Conservation (phyloP, 2,329 filamentous ascomycete genomes). For the Apiospora rasikravindrae region DNA sequence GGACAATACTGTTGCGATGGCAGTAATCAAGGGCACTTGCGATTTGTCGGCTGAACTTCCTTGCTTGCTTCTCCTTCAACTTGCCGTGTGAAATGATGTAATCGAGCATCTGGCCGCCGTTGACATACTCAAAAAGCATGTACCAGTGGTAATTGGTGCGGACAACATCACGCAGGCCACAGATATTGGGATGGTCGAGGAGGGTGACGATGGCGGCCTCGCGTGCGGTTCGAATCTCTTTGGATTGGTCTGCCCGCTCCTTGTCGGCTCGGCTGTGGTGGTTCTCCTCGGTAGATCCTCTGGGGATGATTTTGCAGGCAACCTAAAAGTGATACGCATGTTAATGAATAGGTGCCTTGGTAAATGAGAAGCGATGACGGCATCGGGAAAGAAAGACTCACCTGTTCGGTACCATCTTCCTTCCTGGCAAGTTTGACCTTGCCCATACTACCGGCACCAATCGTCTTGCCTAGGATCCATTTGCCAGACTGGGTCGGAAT, state of each 20-base stretch:
- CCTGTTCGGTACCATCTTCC: slow-evolving; percentile 88
- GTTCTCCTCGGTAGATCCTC: slow-evolving; percentile 86
- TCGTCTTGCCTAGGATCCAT: slow-evolving; percentile 95
- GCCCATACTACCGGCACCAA: slow-evolving; percentile 97
- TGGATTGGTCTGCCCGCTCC: slow-evolving; percentile 92
- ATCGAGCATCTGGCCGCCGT: slow-evolving; percentile 98
- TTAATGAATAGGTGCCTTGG: slow-evolving; percentile 16
- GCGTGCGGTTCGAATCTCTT: slow-evolving; percentile 91
- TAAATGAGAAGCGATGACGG: slow-evolving; percentile 21
- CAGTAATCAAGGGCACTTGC: slow-evolving; percentile 96
- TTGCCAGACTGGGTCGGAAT: slow-evolving; percentile 90
- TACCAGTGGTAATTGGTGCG: slow-evolving; percentile 99
- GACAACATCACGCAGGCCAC: slow-evolving; percentile 92
- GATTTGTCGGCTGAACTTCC: slow-evolving; percentile 97
- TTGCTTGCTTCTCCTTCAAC: slow-evolving; percentile 96
- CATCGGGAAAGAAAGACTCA: slow-evolving; percentile 46
- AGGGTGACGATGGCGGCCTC: slow-evolving; percentile 97
- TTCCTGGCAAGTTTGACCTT: slow-evolving; percentile 97
- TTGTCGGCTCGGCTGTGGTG: slow-evolving; percentile 73
- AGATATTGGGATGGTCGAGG: slow-evolving; percentile 93
- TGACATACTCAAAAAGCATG: slow-evolving; percentile 99
- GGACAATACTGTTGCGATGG: slow-evolving; percentile 97
- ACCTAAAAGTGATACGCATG: slow-evolving; percentile 61
- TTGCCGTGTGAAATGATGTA: slow-evolving; percentile 99
- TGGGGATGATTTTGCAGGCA: slow-evolving; percentile 95